These are phyloP conservation scores for Pseudozyma tsukubaensis DNA, from an alignment of 1,284 basidiomycete genomes.

Conservation along the genomic window DNA sequence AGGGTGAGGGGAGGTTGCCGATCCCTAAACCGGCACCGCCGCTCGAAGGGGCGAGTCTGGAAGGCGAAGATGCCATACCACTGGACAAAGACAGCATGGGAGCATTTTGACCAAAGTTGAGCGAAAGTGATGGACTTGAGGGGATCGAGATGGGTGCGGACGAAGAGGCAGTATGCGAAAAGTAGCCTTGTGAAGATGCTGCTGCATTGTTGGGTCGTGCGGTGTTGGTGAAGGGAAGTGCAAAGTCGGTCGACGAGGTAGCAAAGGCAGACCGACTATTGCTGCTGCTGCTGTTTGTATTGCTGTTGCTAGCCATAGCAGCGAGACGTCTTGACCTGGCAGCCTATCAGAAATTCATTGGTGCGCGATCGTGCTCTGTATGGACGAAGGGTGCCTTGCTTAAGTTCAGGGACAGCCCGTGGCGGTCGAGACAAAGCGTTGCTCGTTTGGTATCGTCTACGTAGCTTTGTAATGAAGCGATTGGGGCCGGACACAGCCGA, in stretches of 20 bases:
- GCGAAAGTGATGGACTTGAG: conserved; percentile 23
- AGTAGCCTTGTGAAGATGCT: conserved; percentile 10
- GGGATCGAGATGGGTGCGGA: conserved; percentile 34
- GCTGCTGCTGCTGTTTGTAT: background rate
- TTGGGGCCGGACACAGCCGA: no score
- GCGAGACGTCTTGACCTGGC: background rate
- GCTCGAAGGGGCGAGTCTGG: conserved; percentile 8
- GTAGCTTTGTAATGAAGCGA: no score
- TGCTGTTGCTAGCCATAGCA: conserved; percentile 16
- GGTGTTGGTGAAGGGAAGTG: conserved; percentile 25
- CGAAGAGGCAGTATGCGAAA: conserved; percentile 18
- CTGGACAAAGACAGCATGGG: conserved; percentile 19
- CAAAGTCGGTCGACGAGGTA: conserved; percentile 49
- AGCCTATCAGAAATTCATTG: no score
- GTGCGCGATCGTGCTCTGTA: no score
- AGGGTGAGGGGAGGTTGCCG: conserved; percentile 32
- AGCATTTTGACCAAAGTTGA: conserved; percentile 14
- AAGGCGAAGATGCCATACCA: conserved; percentile 9
- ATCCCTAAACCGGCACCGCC: conserved; percentile 27
- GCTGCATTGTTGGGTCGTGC: conserved; percentile 3
- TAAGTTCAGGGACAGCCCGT: no score
- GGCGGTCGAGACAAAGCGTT: no score
- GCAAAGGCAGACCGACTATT: conserved; percentile 25
- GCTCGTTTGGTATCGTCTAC: no score
- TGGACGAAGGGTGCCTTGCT: no score